These are phyloP conservation scores for Lyophyllum semitale DNA, from an alignment of 768 basidiomycete genomes.

Conservation along the genomic window DNA sequence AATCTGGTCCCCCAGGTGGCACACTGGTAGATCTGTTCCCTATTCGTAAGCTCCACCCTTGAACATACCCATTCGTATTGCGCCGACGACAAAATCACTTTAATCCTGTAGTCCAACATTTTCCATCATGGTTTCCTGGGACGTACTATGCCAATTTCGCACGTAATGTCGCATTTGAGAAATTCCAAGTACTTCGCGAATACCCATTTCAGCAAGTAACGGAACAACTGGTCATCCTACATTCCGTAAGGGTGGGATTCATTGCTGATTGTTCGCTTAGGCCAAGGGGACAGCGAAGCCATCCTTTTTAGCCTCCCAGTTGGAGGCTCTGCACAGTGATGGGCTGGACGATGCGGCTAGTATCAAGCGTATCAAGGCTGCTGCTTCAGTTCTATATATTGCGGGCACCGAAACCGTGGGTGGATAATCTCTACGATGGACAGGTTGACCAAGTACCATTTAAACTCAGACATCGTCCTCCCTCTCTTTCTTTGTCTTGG, in stretches of 20 bases:
- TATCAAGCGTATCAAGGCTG: constrained; percentile 18
- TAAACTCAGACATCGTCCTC: constrained; percentile 17
- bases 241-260: not conserved
- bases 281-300: constrained; percentile 14
- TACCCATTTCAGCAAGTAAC: constrained; percentile 13
- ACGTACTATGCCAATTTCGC: constrained; percentile 20
- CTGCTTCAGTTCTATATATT: constrained; percentile 19
- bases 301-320: constrained; percentile 20
- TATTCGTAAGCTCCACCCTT: constrained; percentile 6
- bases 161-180: constrained; percentile 10
- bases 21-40: constrained; percentile 14
- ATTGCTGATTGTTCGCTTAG: not conserved
- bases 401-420: constrained; percentile 39
- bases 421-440: not conserved
- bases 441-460: not conserved
- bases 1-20: constrained; percentile 9
- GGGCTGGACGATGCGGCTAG: not conserved
- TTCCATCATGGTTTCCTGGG: constrained; percentile 34
- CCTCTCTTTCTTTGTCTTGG: not conserved
- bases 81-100: no score
- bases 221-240: constrained; percentile 29
- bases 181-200: not conserved
- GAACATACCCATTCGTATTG: no score
- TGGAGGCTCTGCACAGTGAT: constrained; percentile 12
- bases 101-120: constrained; percentile 23